phyloP scores from a whole-genome alignment of 441 rosid species.

The Euphorbia neoarborescens region DNA sequence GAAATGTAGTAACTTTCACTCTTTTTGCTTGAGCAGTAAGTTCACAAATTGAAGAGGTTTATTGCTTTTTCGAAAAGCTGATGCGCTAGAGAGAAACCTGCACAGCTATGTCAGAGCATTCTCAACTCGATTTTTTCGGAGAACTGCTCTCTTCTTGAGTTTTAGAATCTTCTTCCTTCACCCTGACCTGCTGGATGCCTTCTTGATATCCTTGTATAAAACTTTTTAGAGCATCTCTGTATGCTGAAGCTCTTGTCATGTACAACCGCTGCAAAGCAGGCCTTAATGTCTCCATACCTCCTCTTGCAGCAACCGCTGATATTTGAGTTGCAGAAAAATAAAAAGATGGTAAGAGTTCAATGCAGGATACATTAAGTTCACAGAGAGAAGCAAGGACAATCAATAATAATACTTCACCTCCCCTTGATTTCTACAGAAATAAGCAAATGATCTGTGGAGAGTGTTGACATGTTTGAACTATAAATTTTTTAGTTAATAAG shows the following conservation, averaged over 20 bases:
- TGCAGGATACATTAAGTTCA: slow-evolving; percentile 2
- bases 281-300: slow-evolving; percentile 79
- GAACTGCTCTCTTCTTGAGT: slow-evolving; percentile 29
- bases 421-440: not conserved
- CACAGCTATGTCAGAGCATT: slow-evolving; percentile 3
- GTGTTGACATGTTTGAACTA: not conserved
- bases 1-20: not conserved
- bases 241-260: slow-evolving; percentile 81
- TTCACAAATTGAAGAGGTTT: slow-evolving; percentile 5
- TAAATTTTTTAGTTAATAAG: not conserved
- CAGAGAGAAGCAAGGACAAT: not conserved
- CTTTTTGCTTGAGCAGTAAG: slow-evolving; percentile 1
- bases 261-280: slow-evolving; percentile 78
- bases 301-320: slow-evolving; percentile 76
- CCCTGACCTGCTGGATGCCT: slow-evolving; percentile 64
- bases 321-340: slow-evolving; percentile 17
- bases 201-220: slow-evolving; percentile 78
- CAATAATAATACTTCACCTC: slow-evolving; percentile 1
- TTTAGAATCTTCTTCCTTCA: slow-evolving; percentile 44
- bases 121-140: slow-evolving; percentile 34
- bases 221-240: slow-evolving; percentile 69
- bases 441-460: not conserved
- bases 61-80: slow-evolving; percentile 1
- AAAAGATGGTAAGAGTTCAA: slow-evolving; percentile 12
- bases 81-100: slow-evolving; percentile 9